A percentile compares a stretch with the other conserved stretches of the same genome.
phyloP scores from a whole-genome alignment of 768 basidiomycete genomes.

The Sistotremastrum suecicum region DNA sequence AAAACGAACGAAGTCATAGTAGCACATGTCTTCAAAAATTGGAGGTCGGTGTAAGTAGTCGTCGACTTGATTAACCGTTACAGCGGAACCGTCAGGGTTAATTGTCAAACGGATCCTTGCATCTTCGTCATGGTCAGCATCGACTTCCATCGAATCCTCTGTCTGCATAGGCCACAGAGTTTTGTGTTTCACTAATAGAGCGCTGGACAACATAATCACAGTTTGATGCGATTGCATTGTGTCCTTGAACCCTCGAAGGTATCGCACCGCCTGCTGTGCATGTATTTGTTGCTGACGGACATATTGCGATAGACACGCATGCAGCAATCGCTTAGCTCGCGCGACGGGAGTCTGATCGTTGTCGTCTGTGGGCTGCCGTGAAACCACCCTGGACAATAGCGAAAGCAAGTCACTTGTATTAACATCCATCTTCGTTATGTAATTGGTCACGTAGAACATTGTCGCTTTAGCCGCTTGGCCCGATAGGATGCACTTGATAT shows the following conservation, averaged over 20 bases:
- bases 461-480: conserved; percentile 21
- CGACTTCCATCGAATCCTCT: too few species aligned
- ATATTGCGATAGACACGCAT: conserved; percentile 19
- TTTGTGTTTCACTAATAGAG: too few species aligned
- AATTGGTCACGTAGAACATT: conserved; percentile 23
- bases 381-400: conserved; percentile 14
- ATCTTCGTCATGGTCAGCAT: too few species aligned
- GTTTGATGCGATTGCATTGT: conserved; percentile 16
- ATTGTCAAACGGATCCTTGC: too few species aligned
- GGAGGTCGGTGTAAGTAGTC: too few species aligned
- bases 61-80: too few species aligned
- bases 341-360: neutral
- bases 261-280: conserved; percentile 20
- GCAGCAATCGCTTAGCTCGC: conserved; percentile 13
- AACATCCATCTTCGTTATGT: conserved; percentile 20
- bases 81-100: too few species aligned
- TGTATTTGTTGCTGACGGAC: conserved; percentile 18
- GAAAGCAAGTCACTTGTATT: conserved; percentile 16
- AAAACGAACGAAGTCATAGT: too few species aligned
- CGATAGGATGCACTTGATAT: conserved; percentile 21
- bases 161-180: too few species aligned
- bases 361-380: neutral
- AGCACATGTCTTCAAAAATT: too few species aligned
- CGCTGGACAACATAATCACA: conserved; percentile 16
- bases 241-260: conserved; percentile 16